Evolutionary conservation across 2,329 filamentous ascomycete species (phyloP).

Genomic region (Amesomyces nigricolor): DNA sequence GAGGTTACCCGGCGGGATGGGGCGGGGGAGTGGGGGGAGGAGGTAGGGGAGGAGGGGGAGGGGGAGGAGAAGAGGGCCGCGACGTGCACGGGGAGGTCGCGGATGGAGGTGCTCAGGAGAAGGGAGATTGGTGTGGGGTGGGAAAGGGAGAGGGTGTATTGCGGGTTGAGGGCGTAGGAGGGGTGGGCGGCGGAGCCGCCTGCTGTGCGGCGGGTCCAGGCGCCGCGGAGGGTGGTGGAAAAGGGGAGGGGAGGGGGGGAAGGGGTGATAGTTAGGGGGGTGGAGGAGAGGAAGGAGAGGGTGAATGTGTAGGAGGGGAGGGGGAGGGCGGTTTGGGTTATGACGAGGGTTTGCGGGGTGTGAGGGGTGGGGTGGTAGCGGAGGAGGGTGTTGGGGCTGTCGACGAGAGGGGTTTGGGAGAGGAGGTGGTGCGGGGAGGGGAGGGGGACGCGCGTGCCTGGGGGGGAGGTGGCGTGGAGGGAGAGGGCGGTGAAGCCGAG

Average conservation of each 20-base stretch:
- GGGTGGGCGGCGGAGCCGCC: slow-evolving; percentile 77
- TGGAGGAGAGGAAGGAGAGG: slow-evolving; percentile 71
- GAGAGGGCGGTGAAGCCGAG: slow-evolving; percentile 85
- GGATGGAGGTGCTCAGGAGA: slow-evolving; percentile 62
- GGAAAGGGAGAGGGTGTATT: slow-evolving; percentile 64
- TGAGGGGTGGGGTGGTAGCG: slow-evolving; percentile 54
- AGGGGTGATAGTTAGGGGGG: slow-evolving; percentile 53
- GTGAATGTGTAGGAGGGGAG: slow-evolving; percentile 76
- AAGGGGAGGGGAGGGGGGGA: slow-evolving; percentile 54
- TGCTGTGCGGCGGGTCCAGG: slow-evolving; percentile 74
- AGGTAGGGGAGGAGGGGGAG: slow-evolving; percentile 33
- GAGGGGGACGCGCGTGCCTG: slow-evolving; percentile 66
- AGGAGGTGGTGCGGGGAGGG: slow-evolving; percentile 57
- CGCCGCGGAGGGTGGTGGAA: slow-evolving; percentile 51
- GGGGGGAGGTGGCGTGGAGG: slow-evolving; percentile 57
- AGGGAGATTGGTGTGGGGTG: slow-evolving; percentile 60
- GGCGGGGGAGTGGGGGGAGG: slow-evolving; percentile 53
- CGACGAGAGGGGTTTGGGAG: slow-evolving; percentile 79
- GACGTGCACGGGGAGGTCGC: slow-evolving; percentile 72
- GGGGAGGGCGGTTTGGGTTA: slow-evolving; percentile 66
- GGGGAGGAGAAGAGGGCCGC: slow-evolving; percentile 70
- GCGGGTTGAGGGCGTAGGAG: slow-evolving; percentile 79
- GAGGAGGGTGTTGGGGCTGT: slow-evolving; percentile 86
- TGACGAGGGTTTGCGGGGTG: slow-evolving; percentile 50
- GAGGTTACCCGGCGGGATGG: slow-evolving; percentile 55